A percentile compares a stretch with the other conserved stretches of the same genome.
These are phyloP conservation scores for Cucurbita maxima DNA, from an alignment of 306 rosid species.

Conservation along the genomic window DNA sequence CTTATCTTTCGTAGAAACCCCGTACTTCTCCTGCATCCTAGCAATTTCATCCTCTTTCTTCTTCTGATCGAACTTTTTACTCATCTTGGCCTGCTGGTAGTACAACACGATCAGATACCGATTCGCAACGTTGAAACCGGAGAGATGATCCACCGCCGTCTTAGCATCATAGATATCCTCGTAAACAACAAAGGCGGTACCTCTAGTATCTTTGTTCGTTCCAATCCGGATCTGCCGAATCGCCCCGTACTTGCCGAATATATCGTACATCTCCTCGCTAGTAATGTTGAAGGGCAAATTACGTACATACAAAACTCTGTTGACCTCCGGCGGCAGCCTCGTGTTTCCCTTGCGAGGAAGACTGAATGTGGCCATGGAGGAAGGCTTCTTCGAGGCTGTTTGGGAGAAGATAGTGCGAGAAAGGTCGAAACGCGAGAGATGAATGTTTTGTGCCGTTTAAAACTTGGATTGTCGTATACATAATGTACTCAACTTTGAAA, in stretches of 20 bases:
- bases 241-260: constrained; percentile 93
- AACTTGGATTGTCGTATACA: background rate
- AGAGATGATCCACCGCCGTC: constrained; percentile 90
- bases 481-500: background rate
- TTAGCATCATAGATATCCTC: constrained; percentile 98
- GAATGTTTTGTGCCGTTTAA: background rate
- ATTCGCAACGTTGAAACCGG: constrained; percentile 91
- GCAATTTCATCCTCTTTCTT: constrained; percentile 92
- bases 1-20: constrained; percentile 86
- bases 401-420: background rate
- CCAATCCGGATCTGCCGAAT: constrained; percentile 93
- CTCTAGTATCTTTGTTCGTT: constrained; percentile 84
- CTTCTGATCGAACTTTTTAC: constrained; percentile 80
- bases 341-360: constrained; percentile 75
- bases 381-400: background rate
- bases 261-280: constrained; percentile 99
- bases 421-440: background rate
- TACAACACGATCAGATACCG: constrained; percentile 83
- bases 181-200: constrained; percentile 93
- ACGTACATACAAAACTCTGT: constrained; percentile 74
- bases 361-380: constrained; percentile 65
- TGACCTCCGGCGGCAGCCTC: constrained; percentile 90
- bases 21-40: constrained; percentile 78
- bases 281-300: constrained; percentile 92
- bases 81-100: constrained; percentile 96